Percentiles rank a stretch among this genome's conserved stretches.
phyloP scores from a whole-genome alignment of 2,329 filamentous ascomycete species.

The Cytospora mali region DNA sequence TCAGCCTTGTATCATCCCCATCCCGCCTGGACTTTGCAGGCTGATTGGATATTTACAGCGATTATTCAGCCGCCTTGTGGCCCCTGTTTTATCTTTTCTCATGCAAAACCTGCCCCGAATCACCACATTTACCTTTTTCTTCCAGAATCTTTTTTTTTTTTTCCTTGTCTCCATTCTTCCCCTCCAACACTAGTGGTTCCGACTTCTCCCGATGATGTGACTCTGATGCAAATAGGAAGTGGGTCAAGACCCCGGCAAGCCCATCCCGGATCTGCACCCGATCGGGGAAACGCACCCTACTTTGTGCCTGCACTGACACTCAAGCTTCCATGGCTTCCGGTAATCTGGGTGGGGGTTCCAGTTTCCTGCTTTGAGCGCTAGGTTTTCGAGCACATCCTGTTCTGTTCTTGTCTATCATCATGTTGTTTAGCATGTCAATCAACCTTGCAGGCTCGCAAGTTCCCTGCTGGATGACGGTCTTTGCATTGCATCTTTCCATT shows the following conservation, averaged over 20 bases:
- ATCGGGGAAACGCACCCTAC: neutral
- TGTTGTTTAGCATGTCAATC: too few relatives aligned
- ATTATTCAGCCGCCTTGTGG: neutral
- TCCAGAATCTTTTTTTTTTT: neutral
- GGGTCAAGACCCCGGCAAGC: neutral
- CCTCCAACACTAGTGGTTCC: neutral
- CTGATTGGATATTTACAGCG: neutral
- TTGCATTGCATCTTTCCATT: neutral
- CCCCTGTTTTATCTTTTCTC: constrained; percentile 10
- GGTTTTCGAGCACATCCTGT: too few relatives aligned
- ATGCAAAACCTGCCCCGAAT: constrained; percentile 4
- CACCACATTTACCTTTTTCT: neutral
- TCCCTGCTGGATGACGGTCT: too few relatives aligned
- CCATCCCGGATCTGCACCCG: neutral
- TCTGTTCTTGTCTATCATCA: too few relatives aligned
- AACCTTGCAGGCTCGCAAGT: too few relatives aligned
- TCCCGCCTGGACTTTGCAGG: neutral
- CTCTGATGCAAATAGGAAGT: neutral
- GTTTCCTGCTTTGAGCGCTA: neutral
- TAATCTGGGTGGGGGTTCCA: neutral
- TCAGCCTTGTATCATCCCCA: neutral
- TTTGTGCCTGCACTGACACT: neutral
- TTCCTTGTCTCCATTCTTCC: neutral
- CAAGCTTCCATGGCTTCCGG: neutral
- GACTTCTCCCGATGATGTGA: constrained; percentile 1